Base-by-base conservation (phyloP, 2,329 filamentous ascomycete genomes). In the Aspergillus carbonarius region DNA sequence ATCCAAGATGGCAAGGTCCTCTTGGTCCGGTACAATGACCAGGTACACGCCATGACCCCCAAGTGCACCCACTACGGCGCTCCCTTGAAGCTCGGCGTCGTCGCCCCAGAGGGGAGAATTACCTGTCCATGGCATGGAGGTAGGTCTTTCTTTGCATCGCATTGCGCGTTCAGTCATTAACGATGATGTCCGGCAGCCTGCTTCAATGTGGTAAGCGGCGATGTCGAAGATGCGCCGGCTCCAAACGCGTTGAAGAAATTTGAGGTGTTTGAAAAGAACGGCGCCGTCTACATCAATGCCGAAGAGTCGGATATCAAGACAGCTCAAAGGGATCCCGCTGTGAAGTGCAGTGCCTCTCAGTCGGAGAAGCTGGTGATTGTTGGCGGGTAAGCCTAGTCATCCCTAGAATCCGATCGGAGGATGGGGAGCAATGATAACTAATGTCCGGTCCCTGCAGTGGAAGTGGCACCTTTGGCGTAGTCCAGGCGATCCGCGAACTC, bases 121-220 rank as follows among this genome's bases (percentile, higher is more conserved):
- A 96, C 91, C 6, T 99, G 95, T 74, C 92, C 93, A 3, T 98
- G 95, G 95, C 93, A 98, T 74, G 93, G 93, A 79, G 92, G 91
- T 95, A 73, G 64, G 82, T 74, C 17, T 48, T 49, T 13, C n/a
- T 27, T 13, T 27, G 48, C n/a, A 18, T 60, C 20, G 13, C 59
- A 13, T 25, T 18, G 13, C 37, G n/a, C 32, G 18, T 32, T n/a
- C 23, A 2, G 3, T 20, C 35, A 20, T 25, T 50, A 8, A 55
- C 32, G 10, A 4, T 18, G 5, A 42, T 25, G 25, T 30, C n/a
- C 13, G 42, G 54, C 63, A 93, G 95, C 95, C 58, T 99, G 95
- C 81, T 99, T 97, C 79, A 95, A 92, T 63, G 86, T 91, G 63
- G 83, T 84, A 57, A 96, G 90, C 5, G 95, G 95, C 54, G 95